Base-by-base conservation (phyloP, 1,139 yeast genomes). In the Pichia sp. region DNA sequence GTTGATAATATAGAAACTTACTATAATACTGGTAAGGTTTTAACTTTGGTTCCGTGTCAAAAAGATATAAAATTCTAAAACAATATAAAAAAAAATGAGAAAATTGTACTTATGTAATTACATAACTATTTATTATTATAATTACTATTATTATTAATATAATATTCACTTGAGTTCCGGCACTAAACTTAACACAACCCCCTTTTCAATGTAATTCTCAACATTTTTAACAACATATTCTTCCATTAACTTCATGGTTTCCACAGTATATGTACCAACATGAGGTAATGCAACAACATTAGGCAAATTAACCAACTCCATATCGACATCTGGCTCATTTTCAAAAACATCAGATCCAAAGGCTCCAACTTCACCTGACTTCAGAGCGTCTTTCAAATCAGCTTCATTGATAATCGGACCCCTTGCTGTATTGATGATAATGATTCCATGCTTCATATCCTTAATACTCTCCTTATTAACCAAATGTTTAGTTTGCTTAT, bases 321-420 rank as follows among this genome's bases (percentile, higher is more conserved):
- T 65, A 35, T 82, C 73, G 20, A 80, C 81, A 53, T 77, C 59
- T 8, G 97, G 97, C 68, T 90, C 97, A 56, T 74, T 68, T 62
- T 87, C 96, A 66, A 79, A 85, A 32, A 89, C 97, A 63, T 89
- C 97, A 39, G 89, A 66, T 16, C 92, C 95, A 54, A 82, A 85
- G 13, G 83, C 68, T 39, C 83, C 80, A 39, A 89, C 76, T 58
- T 85, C 81, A 22, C 95, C 94, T 1, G 72, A 64, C 57, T 82
- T 77, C 58, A 89, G 71, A 13, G 80, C 79, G 22, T 72, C 72
- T 11, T 81, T 74, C 50, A 89, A 62, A 2, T 79, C 79, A 20
- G 62, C 49, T 58, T 78, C 83, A 56, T 78, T 79, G 47, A 78
- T 62, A 16, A 76, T 69, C 8, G 77, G 70, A 1, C 94, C 94